Evolutionary conservation across 495 filamentous ascomycete genomes (phyloP), one percentile per base, ranked within the genome.

Genomic region (Choiromyces venosus): DNA sequence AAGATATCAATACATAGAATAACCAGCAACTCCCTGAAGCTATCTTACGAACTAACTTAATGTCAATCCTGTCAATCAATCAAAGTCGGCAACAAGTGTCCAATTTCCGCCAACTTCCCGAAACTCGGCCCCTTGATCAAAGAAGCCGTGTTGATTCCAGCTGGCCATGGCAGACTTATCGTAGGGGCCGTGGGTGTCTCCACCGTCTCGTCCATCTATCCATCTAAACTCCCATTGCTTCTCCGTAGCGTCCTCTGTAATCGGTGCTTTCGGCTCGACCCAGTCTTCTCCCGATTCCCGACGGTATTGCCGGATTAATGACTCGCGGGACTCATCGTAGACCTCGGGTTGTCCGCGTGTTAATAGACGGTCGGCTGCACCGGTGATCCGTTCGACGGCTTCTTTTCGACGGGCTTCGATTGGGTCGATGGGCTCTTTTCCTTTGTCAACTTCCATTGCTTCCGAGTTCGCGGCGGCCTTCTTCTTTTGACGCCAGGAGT

Each of bases 71-170:
- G 25, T 33, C 7, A 61, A 61, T n/a, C n/a, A 78, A 71, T 79
- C 73, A 42, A 80, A 80, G 42, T 76, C 68, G 4, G 78, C 68
- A 42, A 71, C 77, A 37, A 71, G 69, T 29, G 78, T 80, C 78
- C 78, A 80, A 3, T 74, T 78, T 10, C 74, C 78, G 37, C 72
- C 77, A 66, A 74, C 72, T 61, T 83, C 85, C 69, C 91, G 85
- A 80, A 98, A 98, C 81, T 98, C 94, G 36, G 97, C 92, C 0
- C 92, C 94, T 76, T 96, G 92, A 2, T 90, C 93, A 84, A 99
- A 99, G 77, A 97, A 98, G 7, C 96, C 96, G 16, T 93, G 92
- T 70, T 90, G 87, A 73, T 90, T 87, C 95, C 95, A 99, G 0
- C 91, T 89, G 65, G 86, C 86, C 95, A 99, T 99, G 67, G 89